These are phyloP conservation scores for Exutisphaerella laricina DNA, from an alignment of 2,329 filamentous ascomycete genomes.

Conservation along the genomic window DNA sequence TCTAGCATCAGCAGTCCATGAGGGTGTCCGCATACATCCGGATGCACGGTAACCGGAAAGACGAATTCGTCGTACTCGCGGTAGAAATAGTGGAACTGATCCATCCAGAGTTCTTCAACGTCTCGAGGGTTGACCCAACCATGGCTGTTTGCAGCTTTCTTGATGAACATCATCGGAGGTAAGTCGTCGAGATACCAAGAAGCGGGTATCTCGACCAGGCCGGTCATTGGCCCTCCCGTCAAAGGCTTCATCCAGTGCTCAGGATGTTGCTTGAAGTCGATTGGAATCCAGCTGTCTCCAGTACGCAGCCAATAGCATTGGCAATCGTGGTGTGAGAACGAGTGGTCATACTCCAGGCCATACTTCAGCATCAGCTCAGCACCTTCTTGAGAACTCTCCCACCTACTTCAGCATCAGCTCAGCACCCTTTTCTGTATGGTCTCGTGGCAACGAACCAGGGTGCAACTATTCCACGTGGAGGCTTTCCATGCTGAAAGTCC, in stretches of 20 bases:
- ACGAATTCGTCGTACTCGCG: slow-evolving; percentile 71
- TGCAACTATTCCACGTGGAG: slow-evolving; percentile 64
- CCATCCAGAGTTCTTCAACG: slow-evolving; percentile 60
- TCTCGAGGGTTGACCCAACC: slow-evolving; percentile 54
- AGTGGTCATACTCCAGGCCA: slow-evolving; percentile 65
- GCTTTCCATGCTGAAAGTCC: slow-evolving; percentile 63
- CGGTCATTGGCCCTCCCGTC: slow-evolving; percentile 54
- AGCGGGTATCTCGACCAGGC: slow-evolving; percentile 61
- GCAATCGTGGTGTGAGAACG: slow-evolving; percentile 61
- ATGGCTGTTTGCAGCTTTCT: slow-evolving; percentile 59
- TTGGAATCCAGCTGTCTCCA: slow-evolving; percentile 62
- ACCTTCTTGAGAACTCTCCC: slow-evolving; percentile 65
- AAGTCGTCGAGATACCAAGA: slow-evolving; percentile 56
- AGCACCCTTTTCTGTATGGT: slow-evolving; percentile 61
- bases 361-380: slow-evolving; percentile 59
- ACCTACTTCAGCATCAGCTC: slow-evolving; percentile 61
- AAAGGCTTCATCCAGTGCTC: slow-evolving; percentile 61
- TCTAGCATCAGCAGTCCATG: slow-evolving; percentile 71
- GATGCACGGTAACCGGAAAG: slow-evolving; percentile 72
- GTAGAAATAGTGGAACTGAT: slow-evolving; percentile 70
- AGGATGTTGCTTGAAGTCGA: slow-evolving; percentile 59
- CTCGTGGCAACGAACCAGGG: slow-evolving; percentile 84
- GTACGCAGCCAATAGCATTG: slow-evolving; percentile 59
- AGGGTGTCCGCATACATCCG: slow-evolving; percentile 65
- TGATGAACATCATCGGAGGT: slow-evolving; percentile 69